A percentile compares a stretch with the other conserved stretches of the same genome.
Evolutionary conservation across 805 yeast species (phyloP).

Genomic region (Candida montana): DNA sequence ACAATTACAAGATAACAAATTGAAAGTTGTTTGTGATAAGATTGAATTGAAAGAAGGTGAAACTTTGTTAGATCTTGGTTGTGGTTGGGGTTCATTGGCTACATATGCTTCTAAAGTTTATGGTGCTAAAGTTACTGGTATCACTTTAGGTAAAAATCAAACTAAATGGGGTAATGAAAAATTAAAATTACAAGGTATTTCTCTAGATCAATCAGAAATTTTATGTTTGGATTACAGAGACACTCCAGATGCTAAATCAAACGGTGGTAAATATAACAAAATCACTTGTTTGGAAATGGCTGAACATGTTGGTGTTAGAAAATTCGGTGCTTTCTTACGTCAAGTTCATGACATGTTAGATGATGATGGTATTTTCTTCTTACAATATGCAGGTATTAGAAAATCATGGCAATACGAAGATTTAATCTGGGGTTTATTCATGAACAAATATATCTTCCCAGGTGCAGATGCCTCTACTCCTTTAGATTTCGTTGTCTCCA

Average conservation of each 20-base stretch:
- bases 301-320: slow-evolving; percentile 91
- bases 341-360: slow-evolving; percentile 86
- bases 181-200: slow-evolving; percentile 62
- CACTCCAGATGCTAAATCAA: slow-evolving; percentile 61
- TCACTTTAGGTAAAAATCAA: slow-evolving; percentile 86
- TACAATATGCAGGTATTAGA: slow-evolving; percentile 88
- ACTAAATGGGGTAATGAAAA: slow-evolving; percentile 82
- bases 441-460: slow-evolving; percentile 95
- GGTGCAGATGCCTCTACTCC: slow-evolving; percentile 98
- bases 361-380: slow-evolving; percentile 82
- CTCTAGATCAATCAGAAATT: slow-evolving; percentile 64
- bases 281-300: slow-evolving; percentile 93
- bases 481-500: slow-evolving; percentile 70
- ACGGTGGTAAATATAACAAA: slow-evolving; percentile 58
- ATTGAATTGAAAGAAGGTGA: slow-evolving; percentile 71
- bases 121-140: slow-evolving; percentile 84
- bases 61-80: slow-evolving; percentile 75
- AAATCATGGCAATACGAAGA: slow-evolving; percentile 95
- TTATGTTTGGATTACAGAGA: slow-evolving; percentile 88
- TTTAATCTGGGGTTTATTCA: slow-evolving; percentile 88
- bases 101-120: slow-evolving; percentile 75
- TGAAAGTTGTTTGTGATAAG: slow-evolving; percentile 83
- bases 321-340: slow-evolving; percentile 65
- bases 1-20: slow-evolving; percentile 82
- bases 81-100: slow-evolving; percentile 96